A percentile compares a stretch with the other conserved stretches of the same genome.
Conservation (phyloP, 371 early-diverging fungal species). For the Choanephora cucurbitarum region DNA sequence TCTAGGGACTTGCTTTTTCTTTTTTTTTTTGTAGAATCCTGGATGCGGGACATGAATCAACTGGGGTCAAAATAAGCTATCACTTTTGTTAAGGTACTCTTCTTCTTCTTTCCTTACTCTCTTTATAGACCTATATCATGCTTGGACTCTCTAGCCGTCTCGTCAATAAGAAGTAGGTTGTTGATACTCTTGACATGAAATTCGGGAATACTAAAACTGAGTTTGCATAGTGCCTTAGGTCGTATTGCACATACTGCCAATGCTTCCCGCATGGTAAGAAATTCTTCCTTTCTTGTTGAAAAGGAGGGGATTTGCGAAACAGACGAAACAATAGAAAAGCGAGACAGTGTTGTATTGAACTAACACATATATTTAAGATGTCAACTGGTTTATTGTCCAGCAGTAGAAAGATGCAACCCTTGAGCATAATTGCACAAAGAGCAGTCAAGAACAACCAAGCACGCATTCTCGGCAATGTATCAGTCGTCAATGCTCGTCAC, state of each 20-base stretch:
- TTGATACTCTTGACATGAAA: not conserved
- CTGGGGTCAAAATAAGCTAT: not conserved
- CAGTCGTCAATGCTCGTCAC: constrained; percentile 18
- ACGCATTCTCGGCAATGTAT: constrained; percentile 18
- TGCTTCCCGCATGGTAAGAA: constrained; percentile 25
- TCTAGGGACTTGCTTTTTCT: not conserved
- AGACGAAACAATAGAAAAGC: too few relatives aligned
- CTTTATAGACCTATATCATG: constrained; percentile 8
- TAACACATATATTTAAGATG: constrained; percentile 3
- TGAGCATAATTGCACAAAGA: constrained; percentile 19
- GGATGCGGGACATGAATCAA: not conserved
- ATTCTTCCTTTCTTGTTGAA: not conserved
- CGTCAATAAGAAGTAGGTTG: constrained; percentile 11
- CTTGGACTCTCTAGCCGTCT: constrained; percentile 13
- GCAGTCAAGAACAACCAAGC: constrained; percentile 15
- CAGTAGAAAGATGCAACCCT: constrained; percentile 12
- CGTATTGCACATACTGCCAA: constrained; percentile 11
- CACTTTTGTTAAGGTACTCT: not conserved
- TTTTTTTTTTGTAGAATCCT: not conserved
- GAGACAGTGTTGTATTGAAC: too few relatives aligned
- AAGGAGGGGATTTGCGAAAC: too few relatives aligned
- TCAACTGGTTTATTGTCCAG: constrained; percentile 22
- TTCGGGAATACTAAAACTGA: not conserved
- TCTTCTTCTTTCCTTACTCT: not conserved
- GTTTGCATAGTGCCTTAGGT: constrained; percentile 10